Conservation (phyloP, 148 eudicot genomes). For the Dianthus caryophyllus region DNA sequence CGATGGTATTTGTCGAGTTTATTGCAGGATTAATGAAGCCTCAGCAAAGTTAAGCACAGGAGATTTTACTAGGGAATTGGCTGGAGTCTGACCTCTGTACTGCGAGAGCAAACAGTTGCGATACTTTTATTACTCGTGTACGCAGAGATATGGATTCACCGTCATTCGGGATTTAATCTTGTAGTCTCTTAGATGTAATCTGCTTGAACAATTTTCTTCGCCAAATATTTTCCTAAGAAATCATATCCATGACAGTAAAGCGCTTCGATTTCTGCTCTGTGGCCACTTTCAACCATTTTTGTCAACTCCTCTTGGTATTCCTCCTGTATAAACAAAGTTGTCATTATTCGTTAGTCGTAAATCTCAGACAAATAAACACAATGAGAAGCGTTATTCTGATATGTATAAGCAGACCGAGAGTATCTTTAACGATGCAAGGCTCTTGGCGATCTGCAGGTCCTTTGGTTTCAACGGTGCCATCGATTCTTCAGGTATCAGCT, state of each 20-base stretch:
- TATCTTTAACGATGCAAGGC: conserved; percentile 64
- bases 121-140: too few species aligned
- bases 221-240: conserved; percentile 68
- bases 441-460: conserved; percentile 83
- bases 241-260: conserved; percentile 80
- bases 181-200: conserved; percentile 53
- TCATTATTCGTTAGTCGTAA: neutral
- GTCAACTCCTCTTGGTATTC: conserved; percentile 82
- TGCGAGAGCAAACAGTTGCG: neutral
- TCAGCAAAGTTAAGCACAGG: neutral
- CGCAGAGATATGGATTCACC: too few species aligned
- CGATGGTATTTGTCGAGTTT: too few species aligned
- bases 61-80: neutral
- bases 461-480: conserved; percentile 56
- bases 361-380: neutral
- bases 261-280: conserved; percentile 89
- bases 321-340: conserved; percentile 38
- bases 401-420: conserved; percentile 43
- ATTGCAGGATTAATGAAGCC: neutral
- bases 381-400: neutral
- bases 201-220: conserved; percentile 81
- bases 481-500: conserved; percentile 72
- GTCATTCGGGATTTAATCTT: too few species aligned
- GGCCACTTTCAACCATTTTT: conserved; percentile 63
- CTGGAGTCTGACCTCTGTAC: neutral